Conservation (phyloP, 2,329 filamentous ascomycete species). For the Epichloe brachyelytri region DNA sequence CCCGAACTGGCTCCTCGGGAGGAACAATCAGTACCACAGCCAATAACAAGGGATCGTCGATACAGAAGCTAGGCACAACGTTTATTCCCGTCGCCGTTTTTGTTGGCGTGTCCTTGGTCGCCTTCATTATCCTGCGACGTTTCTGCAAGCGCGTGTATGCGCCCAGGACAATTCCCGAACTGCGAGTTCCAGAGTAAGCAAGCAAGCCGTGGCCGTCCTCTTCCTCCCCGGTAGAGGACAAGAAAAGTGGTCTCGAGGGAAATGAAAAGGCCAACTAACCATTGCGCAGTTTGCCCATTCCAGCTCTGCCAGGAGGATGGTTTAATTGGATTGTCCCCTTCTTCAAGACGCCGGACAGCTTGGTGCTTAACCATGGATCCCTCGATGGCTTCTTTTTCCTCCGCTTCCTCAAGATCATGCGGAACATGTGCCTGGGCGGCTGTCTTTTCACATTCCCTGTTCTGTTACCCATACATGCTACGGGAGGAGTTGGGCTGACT, state of each 20-base stretch:
- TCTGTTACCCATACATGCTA: conserved; percentile 74
- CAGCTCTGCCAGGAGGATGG: conserved; percentile 44
- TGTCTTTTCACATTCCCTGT: conserved; percentile 78
- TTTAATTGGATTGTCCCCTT: conserved; percentile 57
- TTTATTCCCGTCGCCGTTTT: conserved; percentile 41
- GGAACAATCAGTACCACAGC: conserved; percentile 23
- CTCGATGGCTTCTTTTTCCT: conserved; percentile 87
- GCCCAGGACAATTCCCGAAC: conserved; percentile 35
- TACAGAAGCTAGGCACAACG: conserved; percentile 31
- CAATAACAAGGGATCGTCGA: conserved; percentile 21
- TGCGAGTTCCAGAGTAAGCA: conserved; percentile 31
- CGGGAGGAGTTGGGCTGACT: conserved; percentile 50
- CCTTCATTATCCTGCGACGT: conserved; percentile 37
- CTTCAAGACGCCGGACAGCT: conserved; percentile 58
- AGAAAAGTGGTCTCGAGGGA: not conserved
- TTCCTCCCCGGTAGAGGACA: not conserved
- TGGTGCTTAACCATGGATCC: conserved; percentile 79
- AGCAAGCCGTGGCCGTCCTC: conserved; percentile 4
- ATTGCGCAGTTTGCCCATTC: conserved; percentile 40
- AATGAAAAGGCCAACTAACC: not conserved
- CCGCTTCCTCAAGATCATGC: conserved; percentile 55
- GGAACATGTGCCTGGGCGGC: conserved; percentile 74
- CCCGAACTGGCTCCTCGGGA: conserved; percentile 19
- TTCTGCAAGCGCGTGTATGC: conserved; percentile 40
- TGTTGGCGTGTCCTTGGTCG: conserved; percentile 32